Evolutionary conservation across 768 basidiomycete species (phyloP), one percentile per base, ranked within the genome.

Genomic region (Cystofilobasidium ferigula): DNA sequence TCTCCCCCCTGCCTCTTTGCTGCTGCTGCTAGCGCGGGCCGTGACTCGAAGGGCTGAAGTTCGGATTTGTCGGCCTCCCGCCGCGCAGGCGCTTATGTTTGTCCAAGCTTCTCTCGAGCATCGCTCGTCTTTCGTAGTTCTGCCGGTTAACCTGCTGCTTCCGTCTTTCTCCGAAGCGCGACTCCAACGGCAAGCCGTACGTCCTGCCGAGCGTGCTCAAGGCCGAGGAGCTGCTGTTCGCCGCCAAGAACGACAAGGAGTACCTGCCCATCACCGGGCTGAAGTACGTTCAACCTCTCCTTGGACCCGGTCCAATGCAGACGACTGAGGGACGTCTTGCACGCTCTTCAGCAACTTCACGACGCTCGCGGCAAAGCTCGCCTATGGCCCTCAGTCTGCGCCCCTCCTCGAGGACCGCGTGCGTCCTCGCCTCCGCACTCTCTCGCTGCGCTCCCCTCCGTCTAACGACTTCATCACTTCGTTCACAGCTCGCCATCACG

Each of bases 241-340:
- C 82, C 54, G 80, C 83, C 66, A 81, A 82, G 64, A 80, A 82
- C 43, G 90, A 93, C 83, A 94, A 98, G 78, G 94, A 98, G 76
- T 98, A 97, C 77, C 83, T 97, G 48, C 88, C 91, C 67, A 99
- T 99, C 75, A 89, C 88, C 63, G 95, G 95, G 72, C 84, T 90
- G 59, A 78, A 45, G 63, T 51, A 18, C 34, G 63, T 38, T 22
- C n/a, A 20, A 7, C 26, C 14, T 1, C 1, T 34, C 40, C 40
- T 57, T 59, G 12, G n/a, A 35, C n/a, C 10, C 35, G 28, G 8
- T n/a, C n/a, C n/a, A n/a, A 24, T 28, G 24, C 35, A 18, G 24
- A 38, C 1, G 3, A 0, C 9, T 32, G 8, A 22, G 14, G 51
- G 54, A 30, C 54, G 24, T 36, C 24, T 10, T 13, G 18, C 36